Evolutionary conservation across 2,329 filamentous ascomycete genomes (phyloP).

Genomic region (Pestalotiopsis sp.): DNA sequence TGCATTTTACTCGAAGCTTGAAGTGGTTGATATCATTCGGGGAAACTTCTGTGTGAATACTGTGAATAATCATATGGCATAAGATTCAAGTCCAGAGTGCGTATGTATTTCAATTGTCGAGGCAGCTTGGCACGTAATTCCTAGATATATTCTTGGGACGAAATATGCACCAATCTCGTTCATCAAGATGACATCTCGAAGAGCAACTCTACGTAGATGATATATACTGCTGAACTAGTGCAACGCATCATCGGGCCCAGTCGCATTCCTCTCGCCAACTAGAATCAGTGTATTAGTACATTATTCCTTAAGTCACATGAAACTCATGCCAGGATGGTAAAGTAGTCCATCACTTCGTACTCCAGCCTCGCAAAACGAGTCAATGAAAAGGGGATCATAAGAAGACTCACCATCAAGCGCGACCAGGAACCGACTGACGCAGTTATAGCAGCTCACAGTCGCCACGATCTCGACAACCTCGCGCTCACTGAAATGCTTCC

Average conservation of each 20-base stretch:
- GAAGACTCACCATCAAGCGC: conserved; percentile 70
- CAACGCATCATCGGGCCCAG: conserved; percentile 45
- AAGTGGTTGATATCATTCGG: too few relatives aligned
- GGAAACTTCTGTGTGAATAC: too few relatives aligned
- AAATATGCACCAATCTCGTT: not conserved
- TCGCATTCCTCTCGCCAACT: conserved; percentile 62
- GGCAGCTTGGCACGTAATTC: not conserved
- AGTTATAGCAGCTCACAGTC: conserved; percentile 78
- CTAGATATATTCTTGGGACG: not conserved
- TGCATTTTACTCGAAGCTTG: too few relatives aligned
- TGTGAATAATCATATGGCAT: not conserved
- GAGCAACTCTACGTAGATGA: too few relatives aligned
- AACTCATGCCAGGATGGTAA: not conserved
- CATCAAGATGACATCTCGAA: not conserved
- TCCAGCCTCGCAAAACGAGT: not conserved
- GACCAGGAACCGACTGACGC: conserved; percentile 81
- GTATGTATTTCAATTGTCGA: not conserved
- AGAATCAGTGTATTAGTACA: conserved; percentile 21
- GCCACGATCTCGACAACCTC: conserved; percentile 83
- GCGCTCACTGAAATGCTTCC: conserved; percentile 63
- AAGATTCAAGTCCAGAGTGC: not conserved
- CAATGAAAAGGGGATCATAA: not conserved
- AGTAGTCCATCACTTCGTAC: not conserved
- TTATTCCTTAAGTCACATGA: conserved; percentile 16
- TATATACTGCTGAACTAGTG: conserved; percentile 29